These are phyloP conservation scores for Botrytis cinerea DNA, from an alignment of 2,329 filamentous ascomycete species.

Conservation along the genomic window DNA sequence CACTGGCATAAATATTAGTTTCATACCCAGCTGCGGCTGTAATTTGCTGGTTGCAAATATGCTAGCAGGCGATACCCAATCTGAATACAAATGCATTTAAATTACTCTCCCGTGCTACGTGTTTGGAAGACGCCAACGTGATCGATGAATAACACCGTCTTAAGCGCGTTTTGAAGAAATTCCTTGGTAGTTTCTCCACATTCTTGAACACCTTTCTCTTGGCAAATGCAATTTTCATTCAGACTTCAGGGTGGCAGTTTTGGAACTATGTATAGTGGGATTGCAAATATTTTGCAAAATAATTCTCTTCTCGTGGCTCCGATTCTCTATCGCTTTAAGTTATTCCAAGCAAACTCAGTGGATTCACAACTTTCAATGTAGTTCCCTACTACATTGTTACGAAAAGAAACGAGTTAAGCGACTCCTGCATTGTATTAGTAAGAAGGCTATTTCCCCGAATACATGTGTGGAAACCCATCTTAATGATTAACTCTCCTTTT, in stretches of 20 bases:
- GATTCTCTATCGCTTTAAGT: not conserved
- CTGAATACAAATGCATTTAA: conserved; percentile 16
- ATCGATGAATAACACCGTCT: not conserved
- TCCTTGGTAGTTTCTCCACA: not conserved
- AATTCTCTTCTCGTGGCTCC: not conserved
- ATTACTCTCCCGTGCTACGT: not conserved
- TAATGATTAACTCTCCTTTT: not conserved
- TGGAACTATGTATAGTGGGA: not conserved
- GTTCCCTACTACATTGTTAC: not conserved
- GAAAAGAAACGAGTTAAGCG: not conserved
- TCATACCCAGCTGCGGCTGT: conserved; percentile 16
- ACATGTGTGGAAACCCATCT: not conserved
- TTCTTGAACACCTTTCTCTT: not conserved
- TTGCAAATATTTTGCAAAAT: not conserved
- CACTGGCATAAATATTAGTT: conserved; percentile 16
- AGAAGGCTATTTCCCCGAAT: not conserved
- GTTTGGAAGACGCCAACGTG: not conserved
- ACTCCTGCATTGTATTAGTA: not conserved
- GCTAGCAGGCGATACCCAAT: conserved; percentile 22
- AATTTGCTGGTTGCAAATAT: conserved; percentile 11
- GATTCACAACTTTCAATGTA: not conserved
- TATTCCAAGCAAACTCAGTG: not conserved
- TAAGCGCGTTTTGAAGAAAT: not conserved
- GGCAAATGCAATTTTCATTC: not conserved
- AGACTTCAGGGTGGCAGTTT: not conserved